Percentiles rank a stretch among this genome's conserved stretches.
These are phyloP conservation scores for Claviceps citrina DNA, from an alignment of 2,329 filamentous ascomycete species.

Conservation along the genomic window DNA sequence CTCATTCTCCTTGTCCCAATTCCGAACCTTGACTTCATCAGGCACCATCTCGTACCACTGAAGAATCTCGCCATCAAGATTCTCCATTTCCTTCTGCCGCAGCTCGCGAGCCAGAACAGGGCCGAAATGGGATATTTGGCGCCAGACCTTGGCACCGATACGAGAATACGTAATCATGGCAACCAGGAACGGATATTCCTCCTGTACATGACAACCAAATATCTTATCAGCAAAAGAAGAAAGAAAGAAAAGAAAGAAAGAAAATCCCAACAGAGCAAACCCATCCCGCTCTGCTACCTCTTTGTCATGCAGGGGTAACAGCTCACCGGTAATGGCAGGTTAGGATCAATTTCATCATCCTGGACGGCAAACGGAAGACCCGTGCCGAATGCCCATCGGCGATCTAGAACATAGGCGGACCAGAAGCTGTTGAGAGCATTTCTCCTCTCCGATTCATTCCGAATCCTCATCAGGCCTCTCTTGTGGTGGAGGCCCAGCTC, in stretches of 20 bases:
- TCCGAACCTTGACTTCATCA: slow-evolving; percentile 41
- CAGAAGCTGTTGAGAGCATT: slow-evolving; percentile 64
- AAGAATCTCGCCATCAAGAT: slow-evolving; percentile 67
- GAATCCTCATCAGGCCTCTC: slow-evolving; percentile 55
- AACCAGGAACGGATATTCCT: slow-evolving; percentile 53
- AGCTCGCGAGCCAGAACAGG: slow-evolving; percentile 45
- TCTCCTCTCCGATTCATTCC: slow-evolving; percentile 51
- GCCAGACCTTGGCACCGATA: slow-evolving; percentile 77
- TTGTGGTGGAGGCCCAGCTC: slow-evolving; percentile 72
- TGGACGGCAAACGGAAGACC: slow-evolving; percentile 75
- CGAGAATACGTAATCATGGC: slow-evolving; percentile 76
- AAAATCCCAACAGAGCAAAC: background rate
- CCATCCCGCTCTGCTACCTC: background rate
- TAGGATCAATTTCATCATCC: slow-evolving; percentile 71
- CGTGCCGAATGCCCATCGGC: slow-evolving; percentile 79
- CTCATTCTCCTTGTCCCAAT: slow-evolving; percentile 38
- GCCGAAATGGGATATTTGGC: slow-evolving; percentile 56
- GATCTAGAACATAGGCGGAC: slow-evolving; percentile 72
- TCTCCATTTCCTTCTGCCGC: slow-evolving; percentile 59
- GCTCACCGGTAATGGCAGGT: slow-evolving; percentile 62
- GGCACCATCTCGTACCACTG: slow-evolving; percentile 73
- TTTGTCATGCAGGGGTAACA: no score
- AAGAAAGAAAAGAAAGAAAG: background rate
- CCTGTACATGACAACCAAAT: slow-evolving; percentile 18
- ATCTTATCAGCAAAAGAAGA: background rate